A percentile compares a stretch with the other conserved stretches of the same genome.
phyloP scores from a whole-genome alignment of 139 green algal genomes.

The Coelastrella sp. region DNA sequence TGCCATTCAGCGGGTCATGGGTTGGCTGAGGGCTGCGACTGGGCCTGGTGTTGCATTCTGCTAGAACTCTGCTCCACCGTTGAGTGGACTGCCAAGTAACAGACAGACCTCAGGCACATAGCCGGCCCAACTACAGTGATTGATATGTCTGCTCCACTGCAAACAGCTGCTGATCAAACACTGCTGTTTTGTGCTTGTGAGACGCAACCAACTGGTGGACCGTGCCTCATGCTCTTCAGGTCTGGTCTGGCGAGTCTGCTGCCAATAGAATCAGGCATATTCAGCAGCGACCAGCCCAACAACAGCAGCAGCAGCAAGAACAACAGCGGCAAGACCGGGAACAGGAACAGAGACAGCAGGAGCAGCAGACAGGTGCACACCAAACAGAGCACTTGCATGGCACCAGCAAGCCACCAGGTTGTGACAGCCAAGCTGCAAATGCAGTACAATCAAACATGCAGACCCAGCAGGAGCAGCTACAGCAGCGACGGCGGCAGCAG shows the following conservation, averaged over 20 bases:
- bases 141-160: too few species aligned
- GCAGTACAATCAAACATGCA: not conserved
- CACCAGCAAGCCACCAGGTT: not conserved
- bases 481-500: not conserved
- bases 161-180: too few species aligned
- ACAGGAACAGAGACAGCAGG: not conserved
- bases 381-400: not conserved
- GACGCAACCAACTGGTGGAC: not conserved
- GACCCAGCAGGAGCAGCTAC: not conserved
- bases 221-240: not conserved
- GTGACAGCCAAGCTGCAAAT: not conserved
- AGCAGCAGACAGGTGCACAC: not conserved
- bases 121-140: too few species aligned
- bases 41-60: too few species aligned
- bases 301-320: slow-evolving; percentile 9
- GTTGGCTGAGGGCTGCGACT: too few species aligned
- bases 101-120: too few species aligned
- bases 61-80: too few species aligned
- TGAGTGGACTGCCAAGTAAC: too few species aligned
- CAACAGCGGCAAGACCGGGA: too few species aligned
- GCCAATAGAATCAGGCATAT: not conserved
- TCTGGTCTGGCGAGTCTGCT: not conserved
- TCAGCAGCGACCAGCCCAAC: not conserved
- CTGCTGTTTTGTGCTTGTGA: too few species aligned
- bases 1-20: too few species aligned